A percentile compares a stretch with the other conserved stretches of the same genome.
These are phyloP conservation scores for Podaxis mareebaensis DNA, from an alignment of 768 basidiomycete genomes.

Conservation along the genomic window DNA sequence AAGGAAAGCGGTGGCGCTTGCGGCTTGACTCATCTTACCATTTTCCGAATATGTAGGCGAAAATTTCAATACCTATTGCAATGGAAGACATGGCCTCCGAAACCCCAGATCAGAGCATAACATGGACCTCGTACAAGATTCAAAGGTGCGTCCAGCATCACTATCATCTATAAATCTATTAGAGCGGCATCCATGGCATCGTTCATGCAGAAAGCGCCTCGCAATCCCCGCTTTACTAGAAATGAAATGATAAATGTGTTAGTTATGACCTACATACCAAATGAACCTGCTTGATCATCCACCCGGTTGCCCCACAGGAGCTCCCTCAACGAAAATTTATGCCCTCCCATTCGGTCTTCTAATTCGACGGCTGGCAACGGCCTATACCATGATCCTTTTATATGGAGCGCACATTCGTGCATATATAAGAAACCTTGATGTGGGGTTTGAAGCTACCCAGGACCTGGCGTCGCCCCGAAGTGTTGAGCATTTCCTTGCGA, in stretches of 20 bases:
- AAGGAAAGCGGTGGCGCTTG: neutral
- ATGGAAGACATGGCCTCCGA: too few relatives aligned
- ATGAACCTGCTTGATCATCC: neutral
- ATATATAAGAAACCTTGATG: neutral
- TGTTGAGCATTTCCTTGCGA: slow-evolving; percentile 1
- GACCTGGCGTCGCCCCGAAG: neutral
- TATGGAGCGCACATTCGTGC: neutral
- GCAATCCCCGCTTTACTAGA: too few relatives aligned
- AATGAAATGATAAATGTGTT: neutral
- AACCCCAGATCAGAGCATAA: neutral
- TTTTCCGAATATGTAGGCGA: neutral
- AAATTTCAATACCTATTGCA: neutral
- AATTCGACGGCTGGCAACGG: neutral
- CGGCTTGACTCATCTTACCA: neutral
- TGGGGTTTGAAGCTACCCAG: neutral
- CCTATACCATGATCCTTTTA: neutral
- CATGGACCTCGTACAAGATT: neutral
- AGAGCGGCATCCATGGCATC: too few relatives aligned
- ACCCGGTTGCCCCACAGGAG: neutral
- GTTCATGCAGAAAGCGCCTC: too few relatives aligned
- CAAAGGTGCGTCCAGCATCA: neutral
- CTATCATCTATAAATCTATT: neutral
- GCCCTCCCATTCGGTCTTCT: neutral
- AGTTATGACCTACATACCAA: neutral
- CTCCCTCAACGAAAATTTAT: neutral